A percentile compares a stretch with the other conserved stretches of the same genome.
Evolutionary conservation across 2,329 filamentous ascomycete genomes (phyloP).

Genomic region (Pseudogymnoascus sp.): DNA sequence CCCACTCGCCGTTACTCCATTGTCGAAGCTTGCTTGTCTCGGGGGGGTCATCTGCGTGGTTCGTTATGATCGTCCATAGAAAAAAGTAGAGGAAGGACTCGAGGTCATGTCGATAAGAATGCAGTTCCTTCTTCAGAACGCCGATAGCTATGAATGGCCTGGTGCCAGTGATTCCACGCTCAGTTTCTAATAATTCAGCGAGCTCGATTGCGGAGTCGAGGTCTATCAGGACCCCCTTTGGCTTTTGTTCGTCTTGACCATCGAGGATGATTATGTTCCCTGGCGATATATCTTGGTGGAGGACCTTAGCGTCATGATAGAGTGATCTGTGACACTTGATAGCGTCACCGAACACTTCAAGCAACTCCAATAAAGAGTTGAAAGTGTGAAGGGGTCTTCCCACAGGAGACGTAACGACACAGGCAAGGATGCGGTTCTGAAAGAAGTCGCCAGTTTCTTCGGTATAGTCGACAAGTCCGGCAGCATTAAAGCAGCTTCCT

Average conservation of each 20-base stretch:
- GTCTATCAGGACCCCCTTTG: constrained; percentile 25
- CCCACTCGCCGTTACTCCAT: constrained; percentile 22
- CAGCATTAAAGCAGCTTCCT: neutral
- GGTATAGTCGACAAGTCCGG: neutral
- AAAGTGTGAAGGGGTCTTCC: neutral
- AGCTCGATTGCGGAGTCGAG: constrained; percentile 24
- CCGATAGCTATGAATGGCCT: constrained; percentile 26
- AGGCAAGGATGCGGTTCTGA: neutral
- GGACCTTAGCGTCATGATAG: neutral
- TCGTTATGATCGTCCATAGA: constrained; percentile 25
- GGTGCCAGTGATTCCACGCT: constrained; percentile 19
- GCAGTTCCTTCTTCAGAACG: constrained; percentile 19
- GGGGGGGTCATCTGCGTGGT: constrained; percentile 17
- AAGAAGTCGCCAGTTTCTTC: neutral
- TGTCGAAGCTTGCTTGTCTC: constrained; percentile 20
- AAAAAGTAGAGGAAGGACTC: constrained; percentile 27
- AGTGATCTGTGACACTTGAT: neutral
- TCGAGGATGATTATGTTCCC: constrained; percentile 19
- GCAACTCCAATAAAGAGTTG: neutral
- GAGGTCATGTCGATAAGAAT: constrained; percentile 26
- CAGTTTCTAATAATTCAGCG: neutral
- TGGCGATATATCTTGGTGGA: neutral
- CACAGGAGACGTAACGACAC: neutral
- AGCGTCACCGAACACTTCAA: neutral
- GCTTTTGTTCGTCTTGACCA: constrained; percentile 17